Conservation (phyloP, 2,329 filamentous ascomycete genomes). For the Fusarium concolor region DNA sequence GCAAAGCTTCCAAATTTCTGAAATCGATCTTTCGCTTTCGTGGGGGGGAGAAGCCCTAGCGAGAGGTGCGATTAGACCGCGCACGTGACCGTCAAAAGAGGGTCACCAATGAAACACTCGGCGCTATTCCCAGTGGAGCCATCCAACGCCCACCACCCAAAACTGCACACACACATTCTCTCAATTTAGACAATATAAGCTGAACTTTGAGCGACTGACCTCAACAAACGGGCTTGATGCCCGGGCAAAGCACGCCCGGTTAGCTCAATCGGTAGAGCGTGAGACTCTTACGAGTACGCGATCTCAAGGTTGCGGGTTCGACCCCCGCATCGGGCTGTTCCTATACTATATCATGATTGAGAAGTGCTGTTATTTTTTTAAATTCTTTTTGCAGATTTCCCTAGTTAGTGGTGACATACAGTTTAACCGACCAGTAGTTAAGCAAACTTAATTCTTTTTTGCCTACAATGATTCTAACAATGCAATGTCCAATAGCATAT, state of each 20-base stretch:
- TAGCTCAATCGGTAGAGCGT: constrained; percentile 67
- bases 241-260: constrained; percentile 62
- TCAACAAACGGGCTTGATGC: constrained; percentile 48
- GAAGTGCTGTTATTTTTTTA: constrained; percentile 40
- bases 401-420: too few relatives aligned
- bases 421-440: not conserved
- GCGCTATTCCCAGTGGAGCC: not conserved
- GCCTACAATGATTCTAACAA: not conserved
- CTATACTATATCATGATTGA: constrained; percentile 49
- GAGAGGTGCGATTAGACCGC: constrained; percentile 25
- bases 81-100: constrained; percentile 48
- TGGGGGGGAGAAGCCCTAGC: constrained; percentile 56
- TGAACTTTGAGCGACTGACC: not conserved
- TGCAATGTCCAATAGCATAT: not conserved
- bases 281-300: constrained; percentile 67
- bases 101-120: constrained; percentile 8
- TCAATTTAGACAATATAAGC: fast-evolving
- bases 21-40: constrained; percentile 18
- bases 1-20: constrained; percentile 40
- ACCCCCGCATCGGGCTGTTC: constrained; percentile 58
- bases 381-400: not conserved
- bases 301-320: constrained; percentile 70
- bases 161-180: not conserved
- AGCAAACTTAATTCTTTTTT: not conserved
- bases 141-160: not conserved